phyloP scores from a whole-genome alignment of 768 basidiomycete genomes.

The Tricholoma sp. region DNA sequence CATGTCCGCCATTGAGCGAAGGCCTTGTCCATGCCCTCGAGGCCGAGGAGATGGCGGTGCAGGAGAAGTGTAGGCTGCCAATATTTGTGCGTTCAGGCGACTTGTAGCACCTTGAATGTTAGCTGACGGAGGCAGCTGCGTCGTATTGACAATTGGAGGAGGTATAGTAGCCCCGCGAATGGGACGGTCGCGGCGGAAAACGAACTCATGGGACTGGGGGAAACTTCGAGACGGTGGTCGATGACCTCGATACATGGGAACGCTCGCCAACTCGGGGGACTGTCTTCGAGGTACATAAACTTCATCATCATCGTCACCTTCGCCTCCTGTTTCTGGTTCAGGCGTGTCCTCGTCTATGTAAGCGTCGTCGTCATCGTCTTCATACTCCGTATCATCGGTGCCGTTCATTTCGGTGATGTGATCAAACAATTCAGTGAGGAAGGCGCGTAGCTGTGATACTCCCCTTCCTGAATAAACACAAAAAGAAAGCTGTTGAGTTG shows the following conservation, averaged over 20 bases:
- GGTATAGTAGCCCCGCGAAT: conserved; percentile 20
- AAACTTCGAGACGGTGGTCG: conserved; percentile 16
- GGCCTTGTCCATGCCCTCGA: conserved; percentile 30
- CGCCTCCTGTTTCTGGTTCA: conserved; percentile 34
- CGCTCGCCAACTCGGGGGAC: conserved; percentile 19
- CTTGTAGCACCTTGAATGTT: conserved; percentile 29
- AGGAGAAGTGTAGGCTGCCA: conserved; percentile 23
- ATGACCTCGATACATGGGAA: conserved; percentile 15
- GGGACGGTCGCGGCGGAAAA: conserved; percentile 30
- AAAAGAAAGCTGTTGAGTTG: conserved; percentile 83
- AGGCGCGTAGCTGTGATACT: conserved; percentile 75
- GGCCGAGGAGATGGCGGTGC: conserved; percentile 32
- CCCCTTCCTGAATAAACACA: conserved; percentile 97
- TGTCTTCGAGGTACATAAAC: conserved; percentile 25
- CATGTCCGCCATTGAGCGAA: conserved; percentile 36
- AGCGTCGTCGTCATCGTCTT: conserved; percentile 55
- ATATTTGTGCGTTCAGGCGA: conserved; percentile 32
- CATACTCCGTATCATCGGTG: conserved; percentile 65
- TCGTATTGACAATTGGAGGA: conserved; percentile 9
- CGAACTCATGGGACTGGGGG: conserved; percentile 28
- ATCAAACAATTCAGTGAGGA: conserved; percentile 71
- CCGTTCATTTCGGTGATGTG: conserved; percentile 70
- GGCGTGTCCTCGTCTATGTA: conserved; percentile 45
- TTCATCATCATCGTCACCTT: conserved; percentile 28
- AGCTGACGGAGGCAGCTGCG: conserved; percentile 21